These are phyloP conservation scores for Carex arenaria DNA, from an alignment of 202 grass and related monocot genomes.

Conservation along the genomic window DNA sequence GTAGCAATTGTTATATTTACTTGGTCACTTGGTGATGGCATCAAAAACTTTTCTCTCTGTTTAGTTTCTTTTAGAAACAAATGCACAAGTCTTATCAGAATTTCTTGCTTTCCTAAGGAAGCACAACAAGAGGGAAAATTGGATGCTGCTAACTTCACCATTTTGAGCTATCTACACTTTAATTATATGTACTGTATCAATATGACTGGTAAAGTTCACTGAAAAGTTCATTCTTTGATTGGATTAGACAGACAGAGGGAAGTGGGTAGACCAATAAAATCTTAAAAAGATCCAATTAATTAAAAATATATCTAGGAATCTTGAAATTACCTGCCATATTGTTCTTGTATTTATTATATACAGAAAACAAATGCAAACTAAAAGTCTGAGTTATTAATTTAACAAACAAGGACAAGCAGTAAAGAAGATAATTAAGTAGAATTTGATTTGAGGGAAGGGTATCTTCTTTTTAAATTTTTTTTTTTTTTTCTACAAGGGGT, in stretches of 20 bases:
- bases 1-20: not conserved
- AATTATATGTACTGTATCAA: not conserved
- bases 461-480: not conserved
- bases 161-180: not conserved
- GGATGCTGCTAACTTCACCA: not conserved
- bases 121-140: not conserved
- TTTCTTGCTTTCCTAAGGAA: not conserved
- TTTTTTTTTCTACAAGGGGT: not conserved
- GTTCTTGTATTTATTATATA: not conserved
- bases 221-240: not conserved
- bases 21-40: not conserved
- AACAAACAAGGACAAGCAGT: not conserved
- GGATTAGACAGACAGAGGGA: not conserved
- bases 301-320: not conserved
- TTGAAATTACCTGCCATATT: not conserved
- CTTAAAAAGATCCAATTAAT: not conserved
- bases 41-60: not conserved
- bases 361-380: not conserved
- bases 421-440: not conserved
- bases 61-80: conserved; percentile 12
- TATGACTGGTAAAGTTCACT: not conserved
- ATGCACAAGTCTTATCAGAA: not conserved
- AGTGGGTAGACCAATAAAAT: not conserved
- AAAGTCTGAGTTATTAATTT: not conserved
- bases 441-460: not conserved